phyloP scores from a whole-genome alignment of 768 basidiomycete species.

The Tulasnella sp. region DNA sequence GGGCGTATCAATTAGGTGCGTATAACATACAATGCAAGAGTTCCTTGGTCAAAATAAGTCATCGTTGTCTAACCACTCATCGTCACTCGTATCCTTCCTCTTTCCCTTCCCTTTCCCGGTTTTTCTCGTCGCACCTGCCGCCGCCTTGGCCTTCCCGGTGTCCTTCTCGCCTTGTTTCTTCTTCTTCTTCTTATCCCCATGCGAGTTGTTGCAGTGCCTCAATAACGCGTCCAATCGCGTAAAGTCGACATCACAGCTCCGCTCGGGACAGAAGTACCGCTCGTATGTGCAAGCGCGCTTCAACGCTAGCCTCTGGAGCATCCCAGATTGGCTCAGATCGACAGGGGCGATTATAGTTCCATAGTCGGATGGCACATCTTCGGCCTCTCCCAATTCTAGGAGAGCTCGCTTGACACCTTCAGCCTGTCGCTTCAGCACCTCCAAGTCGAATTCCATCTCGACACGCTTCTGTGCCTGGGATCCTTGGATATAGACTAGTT shows the following conservation, averaged over 20 bases:
- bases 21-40: no score
- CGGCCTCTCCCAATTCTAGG: not conserved
- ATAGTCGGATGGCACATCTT: no score
- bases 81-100: conserved; percentile 14
- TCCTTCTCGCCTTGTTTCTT: not conserved
- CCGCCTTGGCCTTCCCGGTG: conserved; percentile 1
- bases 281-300: conserved; percentile 7
- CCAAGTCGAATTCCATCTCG: conserved; percentile 2
- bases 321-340: not conserved
- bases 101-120: conserved; percentile 7
- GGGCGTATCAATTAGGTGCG: no score
- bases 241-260: conserved; percentile 12
- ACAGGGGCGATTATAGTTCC: not conserved
- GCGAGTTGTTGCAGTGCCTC: conserved; percentile 5
- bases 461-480: not conserved
- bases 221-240: conserved; percentile 17
- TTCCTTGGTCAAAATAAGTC: no score
- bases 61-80: not conserved
- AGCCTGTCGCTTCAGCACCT: not conserved
- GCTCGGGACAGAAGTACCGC: conserved; percentile 14
- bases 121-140: not conserved
- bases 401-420: not conserved
- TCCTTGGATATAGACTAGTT: conserved; percentile 1
- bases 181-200: conserved; percentile 14
- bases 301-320: conserved; percentile 1